Evolutionary conservation across 1,284 basidiomycete species (phyloP).

Genomic region (Cystobasidiaceae sp.): DNA sequence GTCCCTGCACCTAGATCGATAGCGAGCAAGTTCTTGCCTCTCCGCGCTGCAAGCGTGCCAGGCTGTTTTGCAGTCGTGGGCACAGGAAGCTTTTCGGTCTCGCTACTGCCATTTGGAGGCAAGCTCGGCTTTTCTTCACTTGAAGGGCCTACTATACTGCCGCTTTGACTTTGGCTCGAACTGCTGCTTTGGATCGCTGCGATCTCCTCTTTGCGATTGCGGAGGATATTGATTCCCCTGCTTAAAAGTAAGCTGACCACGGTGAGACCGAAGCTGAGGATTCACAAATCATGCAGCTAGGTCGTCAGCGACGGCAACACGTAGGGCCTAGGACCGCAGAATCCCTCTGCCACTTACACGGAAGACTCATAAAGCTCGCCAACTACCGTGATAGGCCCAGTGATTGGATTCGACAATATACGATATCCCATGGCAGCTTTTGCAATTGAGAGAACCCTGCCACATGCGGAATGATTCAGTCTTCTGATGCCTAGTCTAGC

Average conservation of each 20-base stretch:
- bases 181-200: neutral
- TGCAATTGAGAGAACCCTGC: constrained; percentile 1
- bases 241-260: constrained; percentile 10
- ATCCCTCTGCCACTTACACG: constrained; percentile 2
- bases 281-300: no score
- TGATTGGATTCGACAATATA: constrained; percentile 18
- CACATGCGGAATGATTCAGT: no score
- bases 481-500: no score
- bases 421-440: constrained; percentile 19
- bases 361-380: constrained; percentile 22
- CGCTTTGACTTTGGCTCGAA: neutral
- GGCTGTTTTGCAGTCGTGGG: neutral
- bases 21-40: constrained; percentile 14
- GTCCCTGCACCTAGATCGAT: constrained; percentile 18
- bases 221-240: constrained; percentile 27
- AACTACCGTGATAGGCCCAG: constrained; percentile 13
- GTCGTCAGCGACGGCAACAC: neutral
- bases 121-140: no score
- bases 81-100: neutral
- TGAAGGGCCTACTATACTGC: no score
- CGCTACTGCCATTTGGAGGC: neutral
- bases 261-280: constrained; percentile 15
- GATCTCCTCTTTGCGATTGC: constrained; percentile 13
- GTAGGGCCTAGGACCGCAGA: neutral
- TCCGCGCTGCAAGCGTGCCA: constrained; percentile 1